These are phyloP conservation scores for Nigrograna mackinnonii DNA, from an alignment of 2,329 filamentous ascomycete species.

Conservation along the genomic window DNA sequence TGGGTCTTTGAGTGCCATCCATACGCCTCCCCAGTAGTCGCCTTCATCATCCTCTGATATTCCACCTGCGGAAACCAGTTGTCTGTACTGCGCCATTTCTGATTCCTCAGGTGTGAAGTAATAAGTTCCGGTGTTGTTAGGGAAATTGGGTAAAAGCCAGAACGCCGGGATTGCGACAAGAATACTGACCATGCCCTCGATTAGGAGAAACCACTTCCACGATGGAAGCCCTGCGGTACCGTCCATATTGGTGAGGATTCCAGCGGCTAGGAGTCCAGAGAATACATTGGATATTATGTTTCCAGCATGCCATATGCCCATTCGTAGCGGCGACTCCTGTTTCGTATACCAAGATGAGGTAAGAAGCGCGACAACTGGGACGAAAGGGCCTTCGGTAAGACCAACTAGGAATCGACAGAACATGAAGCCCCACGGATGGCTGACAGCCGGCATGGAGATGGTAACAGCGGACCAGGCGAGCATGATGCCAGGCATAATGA, in stretches of 20 bases:
- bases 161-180: conserved; percentile 15
- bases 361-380: neutral
- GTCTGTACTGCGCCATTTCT: conserved; percentile 17
- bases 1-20: conserved; percentile 36
- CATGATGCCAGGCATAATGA: neutral
- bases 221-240: neutral
- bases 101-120: conserved; percentile 8
- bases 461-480: conserved; percentile 1
- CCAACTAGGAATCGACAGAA: conserved; percentile 1
- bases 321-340: neutral
- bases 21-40: conserved; percentile 40
- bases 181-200: conserved; percentile 1
- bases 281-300: conserved; percentile 1
- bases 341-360: conserved; percentile 1
- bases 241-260: conserved; percentile 2
- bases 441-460: neutral
- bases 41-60: conserved; percentile 42
- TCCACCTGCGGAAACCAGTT: conserved; percentile 18
- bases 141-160: conserved; percentile 27
- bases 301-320: conserved; percentile 1
- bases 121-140: conserved; percentile 9
- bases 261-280: neutral
- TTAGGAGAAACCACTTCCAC: neutral
- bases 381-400: neutral
- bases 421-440: neutral